phyloP scores from a whole-genome alignment of 208 protist genomes.

The Acanthamoeba healyi region DNA sequence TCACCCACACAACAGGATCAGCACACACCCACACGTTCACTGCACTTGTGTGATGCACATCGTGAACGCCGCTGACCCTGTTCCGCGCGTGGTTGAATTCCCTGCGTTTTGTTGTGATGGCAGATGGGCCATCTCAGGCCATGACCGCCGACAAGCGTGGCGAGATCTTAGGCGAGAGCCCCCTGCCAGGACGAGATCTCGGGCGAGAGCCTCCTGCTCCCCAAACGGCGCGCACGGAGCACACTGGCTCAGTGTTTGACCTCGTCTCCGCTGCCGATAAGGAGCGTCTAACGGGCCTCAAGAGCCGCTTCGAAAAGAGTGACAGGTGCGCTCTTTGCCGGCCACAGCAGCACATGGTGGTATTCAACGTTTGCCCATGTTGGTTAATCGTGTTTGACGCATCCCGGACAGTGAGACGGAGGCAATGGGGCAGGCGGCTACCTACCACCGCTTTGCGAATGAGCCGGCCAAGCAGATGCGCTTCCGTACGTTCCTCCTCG shows the following conservation, averaged over 20 bases:
- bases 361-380: too few relatives aligned
- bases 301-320: constrained; percentile 1
- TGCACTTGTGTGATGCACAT: too few relatives aligned
- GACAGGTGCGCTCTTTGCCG: background rate
- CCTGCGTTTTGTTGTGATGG: too few relatives aligned
- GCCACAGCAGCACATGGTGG: too few relatives aligned
- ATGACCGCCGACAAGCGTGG: constrained; percentile 47
- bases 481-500: constrained; percentile 50
- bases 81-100: too few relatives aligned
- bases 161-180: constrained; percentile 22
- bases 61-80: too few relatives aligned
- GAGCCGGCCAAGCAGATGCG: constrained; percentile 66
- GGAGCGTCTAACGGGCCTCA: constrained; percentile 20
- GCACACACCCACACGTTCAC: too few relatives aligned
- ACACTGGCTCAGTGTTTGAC: constrained; percentile 45
- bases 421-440: constrained; percentile 6
- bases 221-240: background rate
- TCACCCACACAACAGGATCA: too few relatives aligned
- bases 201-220: constrained; percentile 29
- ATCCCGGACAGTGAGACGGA: background rate
- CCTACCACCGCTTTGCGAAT: constrained; percentile 48
- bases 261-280: background rate
- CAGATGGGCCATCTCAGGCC: background rate
- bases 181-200: constrained; percentile 26
- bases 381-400: too few relatives aligned